Percentiles rank a stretch among this genome's conserved stretches.
These are phyloP conservation scores for Filobasidium wieringae DNA, from an alignment of 768 basidiomycete species.

Conservation along the genomic window DNA sequence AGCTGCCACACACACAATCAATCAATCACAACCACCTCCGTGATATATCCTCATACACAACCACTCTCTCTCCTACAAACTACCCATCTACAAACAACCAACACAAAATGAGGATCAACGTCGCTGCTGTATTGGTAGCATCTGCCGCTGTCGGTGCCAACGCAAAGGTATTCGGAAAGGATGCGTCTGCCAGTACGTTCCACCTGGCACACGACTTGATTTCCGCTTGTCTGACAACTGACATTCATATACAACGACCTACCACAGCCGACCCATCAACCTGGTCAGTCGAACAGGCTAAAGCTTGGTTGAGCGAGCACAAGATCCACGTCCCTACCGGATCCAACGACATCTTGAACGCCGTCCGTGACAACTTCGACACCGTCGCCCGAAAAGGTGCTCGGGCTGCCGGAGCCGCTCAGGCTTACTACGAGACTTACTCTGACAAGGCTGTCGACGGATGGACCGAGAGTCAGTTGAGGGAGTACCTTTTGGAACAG, in stretches of 20 bases:
- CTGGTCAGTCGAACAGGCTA: constrained; percentile 58
- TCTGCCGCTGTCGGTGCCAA: constrained; percentile 40
- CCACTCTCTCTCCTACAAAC: too few relatives aligned
- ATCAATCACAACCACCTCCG: too few relatives aligned
- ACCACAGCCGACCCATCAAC: constrained; percentile 31
- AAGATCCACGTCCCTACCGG: constrained; percentile 47
- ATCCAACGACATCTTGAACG: constrained; percentile 41
- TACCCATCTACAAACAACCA: background rate
- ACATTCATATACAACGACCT: background rate
- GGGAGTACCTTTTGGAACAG: constrained; percentile 73
- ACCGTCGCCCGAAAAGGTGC: constrained; percentile 33
- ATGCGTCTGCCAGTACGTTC: constrained; percentile 46
- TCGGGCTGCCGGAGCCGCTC: constrained; percentile 26
- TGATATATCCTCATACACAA: too few relatives aligned
- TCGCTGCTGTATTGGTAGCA: constrained; percentile 36
- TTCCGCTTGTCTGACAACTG: background rate
- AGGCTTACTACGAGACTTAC: constrained; percentile 41
- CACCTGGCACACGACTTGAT: too few relatives aligned
- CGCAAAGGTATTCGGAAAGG: constrained; percentile 9
- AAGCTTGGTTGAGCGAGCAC: constrained; percentile 59
- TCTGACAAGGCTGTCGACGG: constrained; percentile 56
- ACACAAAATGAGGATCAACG: background rate
- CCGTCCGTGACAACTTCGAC: constrained; percentile 40
- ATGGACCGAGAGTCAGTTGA: constrained; percentile 74
- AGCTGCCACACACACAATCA: too few relatives aligned